phyloP scores from a whole-genome alignment of 768 basidiomycete genomes.

The Boletus sp. region DNA sequence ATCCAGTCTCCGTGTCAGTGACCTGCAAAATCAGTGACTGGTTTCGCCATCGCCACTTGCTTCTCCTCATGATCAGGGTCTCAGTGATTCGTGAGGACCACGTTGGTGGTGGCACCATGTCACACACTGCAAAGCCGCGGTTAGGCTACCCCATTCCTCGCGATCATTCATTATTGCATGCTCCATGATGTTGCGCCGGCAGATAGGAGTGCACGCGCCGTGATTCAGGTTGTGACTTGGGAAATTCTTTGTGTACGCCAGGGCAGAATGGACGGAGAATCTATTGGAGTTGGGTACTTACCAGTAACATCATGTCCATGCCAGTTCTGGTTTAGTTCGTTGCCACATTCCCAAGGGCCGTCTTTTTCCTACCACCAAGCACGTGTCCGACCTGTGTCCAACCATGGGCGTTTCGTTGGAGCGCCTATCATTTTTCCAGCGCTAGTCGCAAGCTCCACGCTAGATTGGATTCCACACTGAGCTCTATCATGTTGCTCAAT shows the following conservation, averaged over 20 bases:
- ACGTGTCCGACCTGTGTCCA: conserved; percentile 16
- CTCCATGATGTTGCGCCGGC: conserved; percentile 6
- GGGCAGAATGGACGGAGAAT: not conserved
- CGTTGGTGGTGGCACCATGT: not conserved
- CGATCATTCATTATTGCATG: conserved; percentile 1
- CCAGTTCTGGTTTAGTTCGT: not conserved
- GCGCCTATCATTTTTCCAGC: not conserved
- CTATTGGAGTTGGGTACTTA: not conserved
- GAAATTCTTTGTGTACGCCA: not conserved
- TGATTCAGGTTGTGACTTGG: not conserved
- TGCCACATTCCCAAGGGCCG: not conserved
- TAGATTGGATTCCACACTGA: not conserved
- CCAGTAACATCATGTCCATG: not conserved
- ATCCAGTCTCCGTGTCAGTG: not conserved
- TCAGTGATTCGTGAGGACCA: not conserved
- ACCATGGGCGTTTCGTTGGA: not conserved
- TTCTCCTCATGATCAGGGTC: conserved; percentile 1
- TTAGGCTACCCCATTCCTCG: not conserved
- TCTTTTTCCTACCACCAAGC: conserved; percentile 14
- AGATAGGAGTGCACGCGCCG: conserved; percentile 7
- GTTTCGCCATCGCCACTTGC: not conserved
- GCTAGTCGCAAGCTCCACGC: not conserved
- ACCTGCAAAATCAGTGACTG: not conserved
- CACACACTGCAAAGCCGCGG: conserved; percentile 1
- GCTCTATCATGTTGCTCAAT: not conserved